A percentile compares a stretch with the other conserved stretches of the same genome.
These are phyloP conservation scores for Populus davidiana DNA, from an alignment of 345 rosid genomes.

Conservation along the genomic window DNA sequence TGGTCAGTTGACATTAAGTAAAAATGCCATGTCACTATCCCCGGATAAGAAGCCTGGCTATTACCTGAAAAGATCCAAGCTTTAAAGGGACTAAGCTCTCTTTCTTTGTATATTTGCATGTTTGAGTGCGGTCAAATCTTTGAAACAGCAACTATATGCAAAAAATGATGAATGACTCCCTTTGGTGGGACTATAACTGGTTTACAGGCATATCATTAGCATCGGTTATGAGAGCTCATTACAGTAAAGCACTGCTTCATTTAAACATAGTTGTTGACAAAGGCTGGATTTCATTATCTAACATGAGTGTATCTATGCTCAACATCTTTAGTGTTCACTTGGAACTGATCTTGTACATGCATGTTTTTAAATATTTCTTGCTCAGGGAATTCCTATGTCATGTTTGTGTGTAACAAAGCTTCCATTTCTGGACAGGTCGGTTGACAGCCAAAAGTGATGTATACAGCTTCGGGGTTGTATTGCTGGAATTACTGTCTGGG, in stretches of 20 bases:
- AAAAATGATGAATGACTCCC: background rate
- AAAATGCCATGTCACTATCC: background rate
- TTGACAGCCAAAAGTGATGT: slow-evolving; percentile 92
- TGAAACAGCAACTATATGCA: background rate
- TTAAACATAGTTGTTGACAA: background rate
- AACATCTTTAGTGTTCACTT: background rate
- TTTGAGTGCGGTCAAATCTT: background rate
- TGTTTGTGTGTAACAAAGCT: slow-evolving; percentile 14
- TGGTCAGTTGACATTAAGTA: background rate
- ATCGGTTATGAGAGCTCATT: background rate
- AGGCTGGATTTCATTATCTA: background rate
- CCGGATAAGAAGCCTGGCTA: background rate
- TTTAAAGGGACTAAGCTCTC: background rate
- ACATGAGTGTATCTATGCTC: background rate
- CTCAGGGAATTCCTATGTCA: background rate
- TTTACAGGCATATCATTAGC: background rate
- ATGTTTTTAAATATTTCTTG: background rate
- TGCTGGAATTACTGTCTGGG: slow-evolving; percentile 86
- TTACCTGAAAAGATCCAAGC: background rate
- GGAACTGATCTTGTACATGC: background rate
- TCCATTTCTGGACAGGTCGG: slow-evolving; percentile 57
- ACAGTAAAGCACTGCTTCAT: background rate
- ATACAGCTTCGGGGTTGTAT: slow-evolving; percentile 92
- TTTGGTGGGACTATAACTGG: background rate
- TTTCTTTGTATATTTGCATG: background rate